Percentiles rank a stretch among this genome's conserved stretches.
Evolutionary conservation across 495 filamentous ascomycete species (phyloP).

Genomic region (Collariella sp.): DNA sequence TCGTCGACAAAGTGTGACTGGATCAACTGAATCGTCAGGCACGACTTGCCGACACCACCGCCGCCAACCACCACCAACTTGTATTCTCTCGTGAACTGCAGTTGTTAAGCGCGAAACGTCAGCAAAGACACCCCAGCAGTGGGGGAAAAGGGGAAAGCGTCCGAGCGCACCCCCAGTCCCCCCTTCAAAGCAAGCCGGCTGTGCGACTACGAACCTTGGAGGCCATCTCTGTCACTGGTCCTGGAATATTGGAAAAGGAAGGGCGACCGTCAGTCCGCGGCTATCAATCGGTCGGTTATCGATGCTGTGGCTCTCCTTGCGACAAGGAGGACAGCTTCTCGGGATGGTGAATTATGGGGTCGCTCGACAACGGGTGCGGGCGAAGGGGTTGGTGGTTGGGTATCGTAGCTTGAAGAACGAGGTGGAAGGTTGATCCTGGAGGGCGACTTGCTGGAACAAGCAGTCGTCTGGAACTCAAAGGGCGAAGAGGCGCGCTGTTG

Average conservation of each 20-base stretch:
- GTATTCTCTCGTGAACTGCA: constrained; percentile 93
- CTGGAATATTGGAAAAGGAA: neutral
- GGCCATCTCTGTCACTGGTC: constrained; percentile 12
- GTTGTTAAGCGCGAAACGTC: neutral
- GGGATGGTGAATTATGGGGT: constrained; percentile 6
- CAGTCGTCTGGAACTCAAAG: neutral
- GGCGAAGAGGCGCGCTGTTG: neutral
- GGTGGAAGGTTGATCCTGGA: constrained; percentile 8
- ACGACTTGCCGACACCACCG: constrained; percentile 97
- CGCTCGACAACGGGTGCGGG: neutral
- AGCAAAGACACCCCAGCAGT: constrained; percentile 1
- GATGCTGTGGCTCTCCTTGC: neutral
- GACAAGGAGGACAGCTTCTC: neutral
- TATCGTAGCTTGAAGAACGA: neutral
- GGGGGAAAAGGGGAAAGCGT: neutral
- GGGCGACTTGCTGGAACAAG: neutral
- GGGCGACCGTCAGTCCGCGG: neutral
- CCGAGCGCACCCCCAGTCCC: too few relatives aligned
- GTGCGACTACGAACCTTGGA: constrained; percentile 10
- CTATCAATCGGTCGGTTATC: neutral
- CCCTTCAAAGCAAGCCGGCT: too few relatives aligned
- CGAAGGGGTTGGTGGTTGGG: neutral
- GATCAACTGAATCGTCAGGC: constrained; percentile 98
- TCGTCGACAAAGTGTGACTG: constrained; percentile 99
- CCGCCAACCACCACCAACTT: constrained; percentile 97